phyloP scores from a whole-genome alignment of 2,329 filamentous ascomycete genomes.

The Talaromyces piceae region DNA sequence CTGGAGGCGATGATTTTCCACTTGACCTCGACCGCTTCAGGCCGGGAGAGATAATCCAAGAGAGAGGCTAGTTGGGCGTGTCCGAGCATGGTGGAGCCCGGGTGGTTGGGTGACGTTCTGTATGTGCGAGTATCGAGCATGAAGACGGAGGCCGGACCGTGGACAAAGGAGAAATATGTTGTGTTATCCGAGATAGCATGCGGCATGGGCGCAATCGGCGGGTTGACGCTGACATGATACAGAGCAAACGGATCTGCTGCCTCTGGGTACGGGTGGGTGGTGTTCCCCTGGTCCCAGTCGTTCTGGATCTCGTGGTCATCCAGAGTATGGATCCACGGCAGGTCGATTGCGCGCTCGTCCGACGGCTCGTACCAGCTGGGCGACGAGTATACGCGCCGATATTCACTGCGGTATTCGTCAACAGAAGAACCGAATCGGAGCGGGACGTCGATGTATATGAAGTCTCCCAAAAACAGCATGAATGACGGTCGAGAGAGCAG shows the following conservation, averaged over 20 bases:
- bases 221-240: conserved; percentile 81
- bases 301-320: conserved; percentile 97
- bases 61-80: conserved; percentile 70
- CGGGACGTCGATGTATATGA: conserved; percentile 65
- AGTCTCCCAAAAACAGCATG: conserved; percentile 52
- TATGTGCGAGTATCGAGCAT: conserved; percentile 88
- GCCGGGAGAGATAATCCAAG: conserved; percentile 64
- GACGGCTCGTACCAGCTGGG: conserved; percentile 73
- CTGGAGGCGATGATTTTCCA: conserved; percentile 93
- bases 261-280: conserved; percentile 68
- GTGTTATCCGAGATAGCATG: conserved; percentile 51
- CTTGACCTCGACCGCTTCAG: conserved; percentile 67
- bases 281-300: conserved; percentile 74
- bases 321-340: conserved; percentile 97
- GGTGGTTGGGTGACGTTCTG: conserved; percentile 48
- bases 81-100: conserved; percentile 82
- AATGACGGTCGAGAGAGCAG: conserved; percentile 45
- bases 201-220: conserved; percentile 49
- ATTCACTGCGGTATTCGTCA: conserved; percentile 80
- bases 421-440: conserved; percentile 63
- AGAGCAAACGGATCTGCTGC: conserved; percentile 78
- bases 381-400: conserved; percentile 90
- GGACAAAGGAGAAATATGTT: conserved; percentile 82
- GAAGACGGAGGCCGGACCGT: conserved; percentile 91
- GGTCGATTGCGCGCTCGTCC: conserved; percentile 50